A percentile compares a stretch with the other conserved stretches of the same genome.
phyloP scores from a whole-genome alignment of 2,329 filamentous ascomycete species.

The Hypoxylon sp. region DNA sequence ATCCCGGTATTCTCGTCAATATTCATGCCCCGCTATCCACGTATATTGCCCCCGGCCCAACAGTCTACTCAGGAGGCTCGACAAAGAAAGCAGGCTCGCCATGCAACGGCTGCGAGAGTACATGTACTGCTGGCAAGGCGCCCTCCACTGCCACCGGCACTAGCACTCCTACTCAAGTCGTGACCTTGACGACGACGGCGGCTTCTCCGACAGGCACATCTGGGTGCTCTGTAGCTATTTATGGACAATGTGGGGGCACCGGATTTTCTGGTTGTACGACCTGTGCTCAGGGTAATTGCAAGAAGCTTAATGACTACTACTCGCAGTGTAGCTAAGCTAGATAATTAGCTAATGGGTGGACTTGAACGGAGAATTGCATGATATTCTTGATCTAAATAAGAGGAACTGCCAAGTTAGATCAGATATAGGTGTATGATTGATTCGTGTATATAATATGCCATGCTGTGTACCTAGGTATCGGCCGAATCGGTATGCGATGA shows the following conservation, averaged over 20 bases:
- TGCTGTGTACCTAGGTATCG: background rate
- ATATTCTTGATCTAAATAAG: background rate
- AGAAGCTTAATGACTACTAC: slow-evolving; percentile 49
- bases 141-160: slow-evolving; percentile 38
- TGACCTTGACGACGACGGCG: slow-evolving; percentile 31
- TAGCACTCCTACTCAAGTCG: slow-evolving; percentile 10
- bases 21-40: slow-evolving; percentile 52
- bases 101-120: slow-evolving; percentile 51
- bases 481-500: too few species aligned
- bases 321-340: slow-evolving; percentile 46
- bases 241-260: slow-evolving; percentile 50
- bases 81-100: slow-evolving; percentile 48
- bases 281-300: slow-evolving; percentile 47
- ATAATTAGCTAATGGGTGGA: background rate
- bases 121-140: slow-evolving; percentile 43
- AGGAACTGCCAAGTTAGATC: background rate
- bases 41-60: slow-evolving; percentile 53
- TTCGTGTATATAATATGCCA: slow-evolving; percentile 24
- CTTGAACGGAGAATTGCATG: background rate
- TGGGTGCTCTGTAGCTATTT: slow-evolving; percentile 45
- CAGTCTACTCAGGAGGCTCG: slow-evolving; percentile 47
- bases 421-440: slow-evolving; percentile 3
- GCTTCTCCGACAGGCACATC: slow-evolving; percentile 29
- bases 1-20: slow-evolving; percentile 54
- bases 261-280: slow-evolving; percentile 49